Evolutionary conservation across 2,329 filamentous ascomycete species (phyloP).

Genomic region (Alternaria arbusti): DNA sequence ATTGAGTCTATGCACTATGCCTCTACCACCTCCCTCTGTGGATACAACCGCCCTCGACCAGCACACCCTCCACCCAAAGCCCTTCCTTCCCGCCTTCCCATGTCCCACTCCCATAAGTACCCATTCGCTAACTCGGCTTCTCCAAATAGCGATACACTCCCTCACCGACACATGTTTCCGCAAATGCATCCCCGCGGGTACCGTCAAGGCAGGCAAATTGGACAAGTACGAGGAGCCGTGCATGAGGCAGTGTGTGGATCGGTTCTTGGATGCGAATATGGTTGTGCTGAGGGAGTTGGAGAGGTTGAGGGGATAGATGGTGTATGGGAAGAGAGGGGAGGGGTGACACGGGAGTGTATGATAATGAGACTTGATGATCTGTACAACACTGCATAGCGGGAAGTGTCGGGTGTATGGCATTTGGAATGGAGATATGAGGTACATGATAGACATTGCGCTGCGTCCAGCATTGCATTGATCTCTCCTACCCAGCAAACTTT

Average conservation of each 20-base stretch:
- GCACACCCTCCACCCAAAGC: too few relatives aligned
- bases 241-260: slow-evolving; percentile 89
- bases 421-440: neutral
- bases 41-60: neutral
- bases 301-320: slow-evolving; percentile 52
- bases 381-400: slow-evolving; percentile 11
- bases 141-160: slow-evolving; percentile 62
- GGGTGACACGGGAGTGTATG: slow-evolving; percentile 3
- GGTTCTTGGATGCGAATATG: slow-evolving; percentile 88
- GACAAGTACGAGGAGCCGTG: slow-evolving; percentile 82
- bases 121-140: neutral
- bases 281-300: slow-evolving; percentile 86
- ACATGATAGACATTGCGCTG: neutral
- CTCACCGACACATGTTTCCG: slow-evolving; percentile 87
- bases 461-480: neutral
- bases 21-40: neutral
- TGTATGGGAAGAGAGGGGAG: neutral
- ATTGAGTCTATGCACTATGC: neutral
- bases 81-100: too few relatives aligned
- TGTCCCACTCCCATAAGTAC: neutral
- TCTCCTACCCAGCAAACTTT: neutral
- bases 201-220: slow-evolving; percentile 73
- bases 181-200: slow-evolving; percentile 82
- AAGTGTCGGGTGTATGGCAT: neutral
- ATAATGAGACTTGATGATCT: slow-evolving; percentile 11